Evolutionary conservation across 2,329 filamentous ascomycete species (phyloP).

Genomic region (Ceratocystis albifundus): DNA sequence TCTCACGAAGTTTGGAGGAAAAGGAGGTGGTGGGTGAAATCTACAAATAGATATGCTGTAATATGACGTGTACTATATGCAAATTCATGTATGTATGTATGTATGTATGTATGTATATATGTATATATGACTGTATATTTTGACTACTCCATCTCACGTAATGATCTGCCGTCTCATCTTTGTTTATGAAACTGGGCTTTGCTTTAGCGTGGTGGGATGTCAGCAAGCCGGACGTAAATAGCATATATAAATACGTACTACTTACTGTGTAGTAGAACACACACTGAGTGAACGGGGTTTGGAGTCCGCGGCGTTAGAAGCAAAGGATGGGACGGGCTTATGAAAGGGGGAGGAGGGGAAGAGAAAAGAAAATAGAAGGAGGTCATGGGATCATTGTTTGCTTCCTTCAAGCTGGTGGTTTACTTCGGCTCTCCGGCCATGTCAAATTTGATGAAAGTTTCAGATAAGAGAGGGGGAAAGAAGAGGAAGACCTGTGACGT

Average conservation of each 20-base stretch:
- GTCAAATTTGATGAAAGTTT: background rate
- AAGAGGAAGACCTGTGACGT: background rate
- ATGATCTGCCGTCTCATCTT: conserved; percentile 1
- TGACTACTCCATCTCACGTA: background rate
- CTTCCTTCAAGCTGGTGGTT: background rate
- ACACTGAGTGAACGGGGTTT: no score
- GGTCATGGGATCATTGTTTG: background rate
- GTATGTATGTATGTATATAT: no score
- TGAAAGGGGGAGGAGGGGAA: background rate
- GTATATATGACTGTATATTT: background rate
- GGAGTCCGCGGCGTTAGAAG: no score
- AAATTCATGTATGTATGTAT: no score
- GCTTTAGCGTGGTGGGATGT: background rate
- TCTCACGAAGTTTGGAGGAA: background rate
- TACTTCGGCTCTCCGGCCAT: background rate
- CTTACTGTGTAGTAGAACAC: no score
- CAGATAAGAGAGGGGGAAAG: background rate
- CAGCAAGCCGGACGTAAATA: background rate
- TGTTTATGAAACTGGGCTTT: background rate
- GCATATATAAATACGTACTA: background rate
- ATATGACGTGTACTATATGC: background rate
- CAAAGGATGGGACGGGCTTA: background rate
- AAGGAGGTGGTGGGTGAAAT: background rate
- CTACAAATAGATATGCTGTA: background rate
- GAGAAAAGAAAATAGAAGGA: background rate